These are phyloP conservation scores for baker's yeast (Saccharomyces cerevisiae) DNA, from an alignment of 805 yeast genomes.

Conservation along the genomic window DNA sequence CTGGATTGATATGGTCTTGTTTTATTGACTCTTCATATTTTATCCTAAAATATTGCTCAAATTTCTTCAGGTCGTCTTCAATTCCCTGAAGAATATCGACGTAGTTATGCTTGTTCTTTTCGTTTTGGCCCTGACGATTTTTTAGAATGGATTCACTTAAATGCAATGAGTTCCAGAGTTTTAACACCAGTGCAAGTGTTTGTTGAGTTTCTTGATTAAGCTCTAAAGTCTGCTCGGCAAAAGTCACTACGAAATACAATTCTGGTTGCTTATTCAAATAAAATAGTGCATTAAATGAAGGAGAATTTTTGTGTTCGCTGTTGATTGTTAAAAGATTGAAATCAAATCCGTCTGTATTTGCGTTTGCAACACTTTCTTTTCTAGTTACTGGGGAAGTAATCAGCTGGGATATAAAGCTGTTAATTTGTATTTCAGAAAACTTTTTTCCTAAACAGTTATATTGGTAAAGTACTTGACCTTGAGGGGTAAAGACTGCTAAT, in stretches of 20 bases:
- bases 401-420: slow-evolving; percentile 22
- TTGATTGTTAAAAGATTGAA: background rate
- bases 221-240: slow-evolving; percentile 35
- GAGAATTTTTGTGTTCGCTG: slow-evolving; percentile 1
- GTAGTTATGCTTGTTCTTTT: slow-evolving; percentile 24
- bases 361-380: slow-evolving; percentile 12
- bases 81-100: slow-evolving; percentile 24
- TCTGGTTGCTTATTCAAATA: slow-evolving; percentile 29
- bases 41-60: slow-evolving; percentile 32
- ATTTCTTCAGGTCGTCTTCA: slow-evolving; percentile 32
- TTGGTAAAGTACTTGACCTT: slow-evolving; percentile 26
- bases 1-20: slow-evolving; percentile 1
- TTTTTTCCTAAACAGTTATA: slow-evolving; percentile 23
- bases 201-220: slow-evolving; percentile 39
- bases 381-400: slow-evolving; percentile 19
- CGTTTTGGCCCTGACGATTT: slow-evolving; percentile 27
- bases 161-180: slow-evolving; percentile 31
- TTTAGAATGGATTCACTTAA: slow-evolving; percentile 24
- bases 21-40: slow-evolving; percentile 25
- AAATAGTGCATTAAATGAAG: slow-evolving; percentile 20
- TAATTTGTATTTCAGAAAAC: slow-evolving; percentile 25
- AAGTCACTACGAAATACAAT: slow-evolving; percentile 33
- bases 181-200: slow-evolving; percentile 32
- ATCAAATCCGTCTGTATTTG: background rate
- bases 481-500: slow-evolving; percentile 24